These are phyloP conservation scores for Harrya chromipes DNA, from an alignment of 768 basidiomycete genomes.

Conservation along the genomic window DNA sequence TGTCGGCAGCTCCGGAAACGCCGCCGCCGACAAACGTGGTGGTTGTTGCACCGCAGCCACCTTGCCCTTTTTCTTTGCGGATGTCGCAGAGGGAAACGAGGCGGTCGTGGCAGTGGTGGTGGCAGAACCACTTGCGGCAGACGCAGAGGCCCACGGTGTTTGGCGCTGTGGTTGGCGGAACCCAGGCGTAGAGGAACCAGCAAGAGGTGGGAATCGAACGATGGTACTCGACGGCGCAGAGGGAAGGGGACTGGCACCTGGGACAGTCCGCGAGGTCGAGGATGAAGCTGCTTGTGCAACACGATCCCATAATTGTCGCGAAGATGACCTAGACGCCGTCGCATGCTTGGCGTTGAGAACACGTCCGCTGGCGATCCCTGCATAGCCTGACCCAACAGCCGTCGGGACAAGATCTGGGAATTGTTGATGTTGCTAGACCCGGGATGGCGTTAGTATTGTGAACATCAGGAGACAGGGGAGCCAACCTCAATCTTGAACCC, in stretches of 20 bases:
- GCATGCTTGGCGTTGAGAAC: conserved; percentile 82
- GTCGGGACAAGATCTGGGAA: conserved; percentile 75
- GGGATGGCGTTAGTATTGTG: background rate
- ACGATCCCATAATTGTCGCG: conserved; percentile 78
- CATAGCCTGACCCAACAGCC: conserved; percentile 61
- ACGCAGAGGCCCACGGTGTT: conserved; percentile 56
- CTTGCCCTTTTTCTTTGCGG: conserved; percentile 15
- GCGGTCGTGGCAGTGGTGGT: background rate
- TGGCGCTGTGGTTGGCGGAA: conserved; percentile 48
- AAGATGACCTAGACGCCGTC: conserved; percentile 57
- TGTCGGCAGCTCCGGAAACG: conserved; percentile 71
- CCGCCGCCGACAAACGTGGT: conserved; percentile 47
- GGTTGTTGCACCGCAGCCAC: conserved; percentile 12
- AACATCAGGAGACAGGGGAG: conserved; percentile 29
- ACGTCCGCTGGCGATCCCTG: conserved; percentile 77
- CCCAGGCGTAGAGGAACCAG: conserved; percentile 4
- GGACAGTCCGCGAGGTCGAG: conserved; percentile 31
- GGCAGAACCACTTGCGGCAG: conserved; percentile 6
- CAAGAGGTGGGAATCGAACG: conserved; percentile 32
- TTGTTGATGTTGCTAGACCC: conserved; percentile 71
- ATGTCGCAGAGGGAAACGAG: background rate
- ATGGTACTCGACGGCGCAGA: conserved; percentile 30
- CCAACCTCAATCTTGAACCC: conserved; percentile 85
- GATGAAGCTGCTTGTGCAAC: conserved; percentile 74
- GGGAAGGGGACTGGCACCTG: conserved; percentile 11